Evolutionary conservation across 148 eudicot species (phyloP).

Genomic region (Persicaria tinctoria): DNA sequence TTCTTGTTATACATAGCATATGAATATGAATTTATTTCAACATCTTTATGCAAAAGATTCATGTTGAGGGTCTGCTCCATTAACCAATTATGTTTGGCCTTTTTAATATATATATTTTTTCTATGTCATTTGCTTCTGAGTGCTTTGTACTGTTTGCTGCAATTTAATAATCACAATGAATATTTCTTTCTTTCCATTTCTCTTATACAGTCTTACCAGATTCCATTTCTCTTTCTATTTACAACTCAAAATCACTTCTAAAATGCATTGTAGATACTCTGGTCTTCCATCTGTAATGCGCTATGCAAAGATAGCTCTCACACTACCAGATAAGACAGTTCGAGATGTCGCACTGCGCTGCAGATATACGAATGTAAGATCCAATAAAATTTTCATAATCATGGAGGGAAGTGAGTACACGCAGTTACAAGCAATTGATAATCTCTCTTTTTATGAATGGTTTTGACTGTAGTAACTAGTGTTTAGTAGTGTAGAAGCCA

Average conservation of each 20-base stretch:
- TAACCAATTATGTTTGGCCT: no score
- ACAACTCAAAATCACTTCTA: background rate
- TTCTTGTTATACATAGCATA: background rate
- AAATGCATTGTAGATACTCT: conserved; percentile 28
- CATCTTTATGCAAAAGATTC: no score
- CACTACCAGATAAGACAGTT: conserved; percentile 37
- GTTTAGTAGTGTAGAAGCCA: background rate
- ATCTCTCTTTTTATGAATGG: background rate
- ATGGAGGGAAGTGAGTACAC: background rate
- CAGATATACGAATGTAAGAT: conserved; percentile 46
- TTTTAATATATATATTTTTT: no score
- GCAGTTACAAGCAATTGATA: background rate
- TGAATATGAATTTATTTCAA: no score
- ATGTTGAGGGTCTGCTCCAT: no score
- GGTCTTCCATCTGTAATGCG: conserved; percentile 27
- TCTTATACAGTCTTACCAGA: background rate
- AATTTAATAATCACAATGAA: no score
- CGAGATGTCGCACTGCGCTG: conserved; percentile 50
- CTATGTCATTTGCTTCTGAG: no score
- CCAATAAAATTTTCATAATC: conserved; percentile 4
- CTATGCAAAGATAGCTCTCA: conserved; percentile 43
- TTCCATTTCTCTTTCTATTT: background rate
- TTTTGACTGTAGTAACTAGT: background rate
- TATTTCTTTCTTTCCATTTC: background rate
- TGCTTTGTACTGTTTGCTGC: no score